Evolutionary conservation across 495 filamentous ascomycete species (phyloP).

Genomic region (Aspergillus panamensis): DNA sequence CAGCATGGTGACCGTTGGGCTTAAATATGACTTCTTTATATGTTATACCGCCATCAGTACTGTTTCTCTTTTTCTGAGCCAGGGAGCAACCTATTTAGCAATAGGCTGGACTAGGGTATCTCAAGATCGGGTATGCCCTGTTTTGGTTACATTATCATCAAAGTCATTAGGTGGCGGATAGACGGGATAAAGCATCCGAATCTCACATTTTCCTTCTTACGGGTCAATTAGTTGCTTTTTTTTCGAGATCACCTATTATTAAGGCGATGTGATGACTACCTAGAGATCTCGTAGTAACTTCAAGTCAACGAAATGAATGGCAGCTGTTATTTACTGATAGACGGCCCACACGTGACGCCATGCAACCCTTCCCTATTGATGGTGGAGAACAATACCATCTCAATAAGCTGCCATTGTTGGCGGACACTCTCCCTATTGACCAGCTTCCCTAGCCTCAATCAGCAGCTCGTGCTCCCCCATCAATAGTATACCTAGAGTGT

Average conservation of each 20-base stretch:
- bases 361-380: slow-evolving; percentile 22
- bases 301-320: neutral
- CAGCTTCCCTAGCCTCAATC: neutral
- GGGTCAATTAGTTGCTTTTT: neutral
- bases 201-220: neutral
- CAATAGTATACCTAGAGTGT: neutral
- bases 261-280: neutral
- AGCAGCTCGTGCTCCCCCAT: neutral
- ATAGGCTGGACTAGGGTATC: neutral
- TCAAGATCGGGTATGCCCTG: neutral
- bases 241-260: neutral
- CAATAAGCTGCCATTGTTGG: slow-evolving; percentile 22
- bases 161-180: neutral
- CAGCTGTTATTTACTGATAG: neutral
- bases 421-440: slow-evolving; percentile 14
- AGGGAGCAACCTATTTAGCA: neutral
- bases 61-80: neutral
- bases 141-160: slow-evolving; percentile 1
- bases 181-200: neutral
- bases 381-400: slow-evolving; percentile 23
- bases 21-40: slow-evolving; percentile 6
- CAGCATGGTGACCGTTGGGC: slow-evolving; percentile 21
- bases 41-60: slow-evolving; percentile 12
- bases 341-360: slow-evolving; percentile 16
- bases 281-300: neutral